Evolutionary conservation across 2,329 filamentous ascomycete species (phyloP).

Genomic region (Colletotrichum endophyticum): DNA sequence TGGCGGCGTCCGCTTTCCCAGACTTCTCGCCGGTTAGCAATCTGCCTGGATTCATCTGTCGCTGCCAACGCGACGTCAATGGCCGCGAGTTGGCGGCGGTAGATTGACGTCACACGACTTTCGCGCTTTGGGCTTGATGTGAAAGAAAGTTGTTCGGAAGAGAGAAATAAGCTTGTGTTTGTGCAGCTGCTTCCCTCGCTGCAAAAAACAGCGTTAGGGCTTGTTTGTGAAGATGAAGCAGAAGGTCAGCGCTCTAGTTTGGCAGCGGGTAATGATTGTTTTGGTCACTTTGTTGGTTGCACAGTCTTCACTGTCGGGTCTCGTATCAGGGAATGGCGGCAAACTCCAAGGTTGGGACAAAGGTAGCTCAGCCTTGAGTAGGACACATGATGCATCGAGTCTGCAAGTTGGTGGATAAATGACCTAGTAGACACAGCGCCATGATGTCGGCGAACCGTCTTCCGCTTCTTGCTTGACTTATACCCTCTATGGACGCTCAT

Average conservation of each 20-base stretch:
- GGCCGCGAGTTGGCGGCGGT: not conserved
- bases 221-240: not conserved
- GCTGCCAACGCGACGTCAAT: not conserved
- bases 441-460: not conserved
- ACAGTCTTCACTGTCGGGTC: not conserved
- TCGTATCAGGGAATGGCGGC: not conserved
- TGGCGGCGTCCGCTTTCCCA: not conserved
- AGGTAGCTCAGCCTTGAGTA: accelerated
- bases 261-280: not conserved
- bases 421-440: not conserved
- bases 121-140: not conserved
- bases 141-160: not conserved
- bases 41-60: not conserved
- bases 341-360: not conserved
- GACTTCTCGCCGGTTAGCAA: not conserved
- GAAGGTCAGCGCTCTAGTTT: not conserved
- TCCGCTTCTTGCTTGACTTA: not conserved
- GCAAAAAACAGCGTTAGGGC: not conserved
- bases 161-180: not conserved
- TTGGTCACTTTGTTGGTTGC: not conserved
- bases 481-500: accelerated
- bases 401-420: not conserved
- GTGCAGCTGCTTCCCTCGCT: not conserved
- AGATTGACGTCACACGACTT: not conserved
- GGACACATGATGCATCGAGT: not conserved